These are phyloP conservation scores for Colletotrichum endophyticum DNA, from an alignment of 2,329 filamentous ascomycete genomes.

Conservation along the genomic window DNA sequence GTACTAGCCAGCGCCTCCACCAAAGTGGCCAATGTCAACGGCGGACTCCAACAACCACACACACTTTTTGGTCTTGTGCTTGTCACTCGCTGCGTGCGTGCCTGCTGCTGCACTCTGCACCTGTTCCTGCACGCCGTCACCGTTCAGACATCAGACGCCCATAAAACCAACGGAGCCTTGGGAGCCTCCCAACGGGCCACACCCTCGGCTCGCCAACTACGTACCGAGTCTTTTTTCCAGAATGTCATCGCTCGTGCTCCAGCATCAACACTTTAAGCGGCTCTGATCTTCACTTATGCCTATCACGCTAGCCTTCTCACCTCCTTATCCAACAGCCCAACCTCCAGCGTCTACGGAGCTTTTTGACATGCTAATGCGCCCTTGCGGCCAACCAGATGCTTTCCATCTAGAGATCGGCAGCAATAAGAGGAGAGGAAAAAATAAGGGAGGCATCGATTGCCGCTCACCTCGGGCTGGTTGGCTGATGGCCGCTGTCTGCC, in stretches of 20 bases:
- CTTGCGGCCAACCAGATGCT: neutral
- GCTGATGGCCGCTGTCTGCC: neutral
- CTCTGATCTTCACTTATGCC: neutral
- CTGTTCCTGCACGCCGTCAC: neutral
- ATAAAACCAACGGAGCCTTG: neutral
- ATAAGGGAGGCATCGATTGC: neutral
- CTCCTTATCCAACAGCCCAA: neutral
- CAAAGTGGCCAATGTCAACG: neutral
- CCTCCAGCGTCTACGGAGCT: neutral
- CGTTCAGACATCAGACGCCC: neutral
- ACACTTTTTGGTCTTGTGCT: neutral
- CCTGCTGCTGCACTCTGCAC: neutral
- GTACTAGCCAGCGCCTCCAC: neutral
- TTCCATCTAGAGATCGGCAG: neutral
- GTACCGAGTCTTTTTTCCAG: neutral
- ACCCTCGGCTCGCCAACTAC: neutral
- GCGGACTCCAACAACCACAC: neutral
- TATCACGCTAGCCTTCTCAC: neutral
- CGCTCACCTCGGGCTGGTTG: neutral
- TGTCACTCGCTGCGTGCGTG: neutral
- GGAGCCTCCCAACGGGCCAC: neutral
- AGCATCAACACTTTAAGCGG: neutral
- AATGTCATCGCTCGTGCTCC: neutral
- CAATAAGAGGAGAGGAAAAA: neutral
- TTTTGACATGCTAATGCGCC: neutral